Evolutionary conservation across 805 yeast genomes (phyloP).

Genomic region (Myxozyma kluyveri): DNA sequence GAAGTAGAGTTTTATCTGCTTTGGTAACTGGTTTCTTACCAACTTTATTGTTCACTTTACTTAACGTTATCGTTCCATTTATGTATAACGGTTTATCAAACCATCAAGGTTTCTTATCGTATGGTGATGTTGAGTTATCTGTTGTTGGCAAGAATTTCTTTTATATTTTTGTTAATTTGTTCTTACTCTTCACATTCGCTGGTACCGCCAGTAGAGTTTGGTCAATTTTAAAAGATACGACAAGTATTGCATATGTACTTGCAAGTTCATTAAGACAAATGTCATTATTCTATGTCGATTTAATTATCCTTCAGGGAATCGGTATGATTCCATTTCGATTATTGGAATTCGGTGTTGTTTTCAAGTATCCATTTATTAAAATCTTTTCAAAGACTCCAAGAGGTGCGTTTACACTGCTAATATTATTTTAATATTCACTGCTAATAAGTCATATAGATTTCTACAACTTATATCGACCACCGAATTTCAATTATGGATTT

Average conservation of each 20-base stretch:
- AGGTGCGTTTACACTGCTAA: constrained; percentile 11
- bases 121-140: constrained; percentile 88
- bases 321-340: constrained; percentile 89
- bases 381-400: constrained; percentile 74
- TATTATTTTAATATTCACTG: not conserved
- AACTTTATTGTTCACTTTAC: constrained; percentile 80
- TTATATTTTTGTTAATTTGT: constrained; percentile 89
- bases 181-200: constrained; percentile 87
- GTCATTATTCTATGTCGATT: constrained; percentile 85
- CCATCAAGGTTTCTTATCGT: constrained; percentile 84
- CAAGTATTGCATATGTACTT: constrained; percentile 79
- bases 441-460: constrained; percentile 45
- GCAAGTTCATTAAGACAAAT: constrained; percentile 78
- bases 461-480: constrained; percentile 74
- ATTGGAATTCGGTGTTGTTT: constrained; percentile 72
- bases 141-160: constrained; percentile 90
- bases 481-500: constrained; percentile 86
- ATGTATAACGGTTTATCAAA: constrained; percentile 79
- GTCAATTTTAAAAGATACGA: constrained; percentile 82
- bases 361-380: constrained; percentile 68
- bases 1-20: constrained; percentile 68
- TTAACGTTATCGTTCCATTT: constrained; percentile 81
- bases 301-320: constrained; percentile 68
- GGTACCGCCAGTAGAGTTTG: constrained; percentile 83
- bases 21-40: constrained; percentile 87